phyloP scores from a whole-genome alignment of 768 basidiomycete genomes.

The Leccinellum rugosiceps region DNA sequence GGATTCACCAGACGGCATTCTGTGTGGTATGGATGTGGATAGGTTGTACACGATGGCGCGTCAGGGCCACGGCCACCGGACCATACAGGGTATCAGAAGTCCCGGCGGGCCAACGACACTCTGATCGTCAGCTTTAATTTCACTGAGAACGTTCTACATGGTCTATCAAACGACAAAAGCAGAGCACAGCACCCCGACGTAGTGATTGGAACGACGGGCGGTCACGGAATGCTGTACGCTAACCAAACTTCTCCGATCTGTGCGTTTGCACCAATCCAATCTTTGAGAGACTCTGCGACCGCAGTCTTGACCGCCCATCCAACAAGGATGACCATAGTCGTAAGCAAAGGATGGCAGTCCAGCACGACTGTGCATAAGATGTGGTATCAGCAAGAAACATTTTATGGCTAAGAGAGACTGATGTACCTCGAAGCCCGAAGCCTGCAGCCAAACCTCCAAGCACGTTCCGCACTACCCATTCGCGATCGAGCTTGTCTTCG shows the following conservation, averaged over 20 bases:
- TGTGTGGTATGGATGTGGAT: conserved; percentile 11
- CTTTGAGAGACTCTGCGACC: conserved; percentile 57
- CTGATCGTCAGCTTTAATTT: neutral
- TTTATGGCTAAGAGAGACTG: neutral
- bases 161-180: neutral
- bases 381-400: neutral
- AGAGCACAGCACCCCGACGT: neutral
- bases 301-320: conserved; percentile 74
- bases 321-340: conserved; percentile 66
- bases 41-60: conserved; percentile 1
- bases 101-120: conserved; percentile 12
- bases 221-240: conserved; percentile 74
- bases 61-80: neutral
- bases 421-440: conserved; percentile 75
- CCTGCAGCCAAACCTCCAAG: conserved; percentile 86
- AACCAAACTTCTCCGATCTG: conserved; percentile 67
- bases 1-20: conserved; percentile 24
- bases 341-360: conserved; percentile 71
- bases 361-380: conserved; percentile 56
- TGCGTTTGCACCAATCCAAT: conserved; percentile 63
- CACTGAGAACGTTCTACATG: neutral
- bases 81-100: conserved; percentile 23
- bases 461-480: conserved; percentile 81
- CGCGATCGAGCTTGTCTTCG: conserved; percentile 72
- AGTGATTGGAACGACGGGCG: neutral